A percentile compares a stretch with the other conserved stretches of the same genome.
phyloP scores from a whole-genome alignment of 306 rosid species.

The Carpinus fangiana region DNA sequence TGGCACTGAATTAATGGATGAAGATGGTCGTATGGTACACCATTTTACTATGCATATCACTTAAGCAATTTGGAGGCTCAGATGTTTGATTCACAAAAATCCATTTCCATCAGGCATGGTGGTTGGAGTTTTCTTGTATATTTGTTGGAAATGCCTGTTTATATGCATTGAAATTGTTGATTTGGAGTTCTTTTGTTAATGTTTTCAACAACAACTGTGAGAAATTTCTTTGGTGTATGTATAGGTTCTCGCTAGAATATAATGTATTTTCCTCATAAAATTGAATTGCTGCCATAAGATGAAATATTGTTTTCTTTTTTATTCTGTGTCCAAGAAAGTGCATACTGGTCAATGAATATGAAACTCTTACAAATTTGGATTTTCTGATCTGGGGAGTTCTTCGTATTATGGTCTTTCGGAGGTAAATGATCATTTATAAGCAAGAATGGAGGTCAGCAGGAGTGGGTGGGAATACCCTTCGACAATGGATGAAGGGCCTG shows the following conservation, averaged over 20 bases:
- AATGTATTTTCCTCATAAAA: neutral
- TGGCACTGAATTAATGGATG: neutral
- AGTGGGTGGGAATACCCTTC: slow-evolving; percentile 71
- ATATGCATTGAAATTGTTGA: neutral
- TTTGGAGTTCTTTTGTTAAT: neutral
- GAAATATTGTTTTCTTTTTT: slow-evolving; percentile 18
- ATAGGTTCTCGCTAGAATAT: neutral
- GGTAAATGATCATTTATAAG: slow-evolving; percentile 56
- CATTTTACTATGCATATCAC: neutral
- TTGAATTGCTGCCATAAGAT: neutral
- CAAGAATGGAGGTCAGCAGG: slow-evolving; percentile 71
- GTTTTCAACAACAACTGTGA: neutral
- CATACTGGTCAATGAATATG: slow-evolving; percentile 92
- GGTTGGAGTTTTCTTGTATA: neutral
- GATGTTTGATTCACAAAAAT: neutral
- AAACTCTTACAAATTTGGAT: slow-evolving; percentile 67
- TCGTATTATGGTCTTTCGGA: slow-evolving; percentile 67
- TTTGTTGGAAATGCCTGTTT: neutral
- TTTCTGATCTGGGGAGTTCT: slow-evolving; percentile 59
- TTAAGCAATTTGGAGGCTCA: neutral
- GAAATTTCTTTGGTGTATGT: neutral
- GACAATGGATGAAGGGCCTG: slow-evolving; percentile 46
- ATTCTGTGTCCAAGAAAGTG: slow-evolving; percentile 56
- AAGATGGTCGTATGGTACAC: neutral
- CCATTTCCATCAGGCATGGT: neutral